These are phyloP conservation scores for Brassica nigra DNA, from an alignment of 345 rosid species.

Conservation along the genomic window DNA sequence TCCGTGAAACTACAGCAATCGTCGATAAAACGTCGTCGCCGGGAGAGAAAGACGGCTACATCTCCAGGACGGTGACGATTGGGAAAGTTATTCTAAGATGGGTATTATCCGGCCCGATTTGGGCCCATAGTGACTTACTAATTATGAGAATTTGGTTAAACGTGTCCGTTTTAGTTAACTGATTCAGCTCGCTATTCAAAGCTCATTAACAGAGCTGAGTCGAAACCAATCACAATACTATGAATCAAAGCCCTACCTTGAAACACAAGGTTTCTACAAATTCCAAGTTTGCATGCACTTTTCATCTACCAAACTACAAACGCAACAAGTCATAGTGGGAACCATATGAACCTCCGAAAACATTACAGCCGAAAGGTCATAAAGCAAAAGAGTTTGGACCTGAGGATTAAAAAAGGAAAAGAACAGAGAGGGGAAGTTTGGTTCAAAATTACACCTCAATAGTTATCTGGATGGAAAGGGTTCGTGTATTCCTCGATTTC, in stretches of 20 bases:
- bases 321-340: neutral
- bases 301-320: neutral
- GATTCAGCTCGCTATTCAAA: no score
- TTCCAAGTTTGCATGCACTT: neutral
- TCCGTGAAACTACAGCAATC: no score
- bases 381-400: constrained; percentile 16
- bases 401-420: neutral
- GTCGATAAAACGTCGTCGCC: no score
- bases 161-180: no score
- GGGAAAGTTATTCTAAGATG: neutral
- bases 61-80: neutral
- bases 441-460: constrained; percentile 24
- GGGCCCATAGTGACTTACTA: neutral
- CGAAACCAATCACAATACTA: neutral
- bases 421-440: neutral
- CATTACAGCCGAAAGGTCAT: neutral
- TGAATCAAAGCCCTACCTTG: neutral
- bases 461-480: constrained; percentile 30
- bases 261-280: neutral
- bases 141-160: no score
- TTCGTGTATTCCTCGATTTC: constrained; percentile 29
- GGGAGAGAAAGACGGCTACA: neutral
- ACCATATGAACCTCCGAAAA: neutral
- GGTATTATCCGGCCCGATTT: neutral
- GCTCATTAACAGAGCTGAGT: neutral